phyloP scores from a whole-genome alignment of 2,329 filamentous ascomycete genomes.

The Aspergillus udagawae region DNA sequence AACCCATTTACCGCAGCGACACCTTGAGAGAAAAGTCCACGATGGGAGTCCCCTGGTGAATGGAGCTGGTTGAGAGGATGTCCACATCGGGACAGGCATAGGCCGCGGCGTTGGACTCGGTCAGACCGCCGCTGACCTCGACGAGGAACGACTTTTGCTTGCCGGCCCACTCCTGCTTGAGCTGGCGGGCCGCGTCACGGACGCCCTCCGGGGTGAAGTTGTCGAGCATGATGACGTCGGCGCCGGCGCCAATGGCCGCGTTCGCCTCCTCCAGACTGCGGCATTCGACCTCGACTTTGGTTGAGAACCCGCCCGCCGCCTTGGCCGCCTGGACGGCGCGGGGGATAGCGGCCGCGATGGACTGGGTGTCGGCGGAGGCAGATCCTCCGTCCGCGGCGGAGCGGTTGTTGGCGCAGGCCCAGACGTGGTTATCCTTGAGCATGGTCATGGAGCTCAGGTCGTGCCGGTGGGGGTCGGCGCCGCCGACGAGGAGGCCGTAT shows the following conservation, averaged over 20 bases:
- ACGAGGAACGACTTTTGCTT: constrained; percentile 70
- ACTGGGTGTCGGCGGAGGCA: constrained; percentile 7
- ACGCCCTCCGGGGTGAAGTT: constrained; percentile 85
- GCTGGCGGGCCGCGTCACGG: constrained; percentile 64
- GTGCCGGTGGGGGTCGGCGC: constrained; percentile 85
- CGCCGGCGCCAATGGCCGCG: constrained; percentile 84
- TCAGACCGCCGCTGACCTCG: constrained; percentile 89
- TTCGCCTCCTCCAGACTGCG: constrained; percentile 83
- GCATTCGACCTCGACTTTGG: constrained; percentile 96
- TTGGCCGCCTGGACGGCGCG: constrained; percentile 81
- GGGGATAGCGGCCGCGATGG: constrained; percentile 63
- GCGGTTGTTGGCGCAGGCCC: constrained; percentile 63
- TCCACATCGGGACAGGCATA: constrained; percentile 80
- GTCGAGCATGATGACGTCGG: constrained; percentile 95
- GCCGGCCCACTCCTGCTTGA: constrained; percentile 77
- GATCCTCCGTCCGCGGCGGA: constrained; percentile 19
- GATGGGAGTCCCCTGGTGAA: constrained; percentile 91
- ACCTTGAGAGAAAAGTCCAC: constrained; percentile 98
- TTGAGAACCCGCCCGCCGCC: constrained; percentile 76
- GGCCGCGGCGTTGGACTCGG: constrained; percentile 72
- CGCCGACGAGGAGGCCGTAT: constrained; percentile 94
- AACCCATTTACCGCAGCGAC: constrained; percentile 26
- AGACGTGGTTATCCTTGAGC: constrained; percentile 99
- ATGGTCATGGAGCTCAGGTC: constrained; percentile 95
- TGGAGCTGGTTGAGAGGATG: constrained; percentile 92